These are phyloP conservation scores for Candida tammaniensis DNA, from an alignment of 805 yeast species.

Conservation along the genomic window DNA sequence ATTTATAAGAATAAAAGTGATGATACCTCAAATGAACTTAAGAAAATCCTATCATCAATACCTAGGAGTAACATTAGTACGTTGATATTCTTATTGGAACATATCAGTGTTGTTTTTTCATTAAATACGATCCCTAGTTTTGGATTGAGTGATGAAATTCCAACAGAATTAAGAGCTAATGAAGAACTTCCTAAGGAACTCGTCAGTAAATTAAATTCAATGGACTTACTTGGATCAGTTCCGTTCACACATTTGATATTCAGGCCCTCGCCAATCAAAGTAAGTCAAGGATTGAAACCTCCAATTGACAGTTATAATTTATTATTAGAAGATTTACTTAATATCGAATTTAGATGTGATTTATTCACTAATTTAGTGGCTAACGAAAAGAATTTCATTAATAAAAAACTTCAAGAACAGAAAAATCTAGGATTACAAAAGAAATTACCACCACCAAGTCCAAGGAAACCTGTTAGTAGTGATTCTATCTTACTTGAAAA, in stretches of 20 bases:
- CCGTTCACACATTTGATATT: constrained; percentile 41
- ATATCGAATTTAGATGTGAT: constrained; percentile 19
- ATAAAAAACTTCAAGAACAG: constrained; percentile 32
- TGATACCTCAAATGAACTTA: constrained; percentile 17
- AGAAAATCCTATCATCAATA: constrained; percentile 27
- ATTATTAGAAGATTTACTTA: constrained; percentile 28
- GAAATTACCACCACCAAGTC: constrained; percentile 16
- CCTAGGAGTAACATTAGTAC: constrained; percentile 41
- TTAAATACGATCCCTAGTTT: constrained; percentile 23
- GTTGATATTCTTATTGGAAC: constrained; percentile 33
- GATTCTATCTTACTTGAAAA: no score
- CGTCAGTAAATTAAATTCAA: constrained; percentile 32
- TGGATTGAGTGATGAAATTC: constrained; percentile 25
- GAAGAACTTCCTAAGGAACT: constrained; percentile 8
- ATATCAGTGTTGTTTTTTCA: constrained; percentile 23
- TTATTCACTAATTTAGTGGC: constrained; percentile 19
- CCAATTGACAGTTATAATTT: constrained; percentile 26
- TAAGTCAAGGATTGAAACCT: constrained; percentile 38
- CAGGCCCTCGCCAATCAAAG: constrained; percentile 38
- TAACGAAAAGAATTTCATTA: constrained; percentile 25
- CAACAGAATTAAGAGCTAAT: constrained; percentile 11
- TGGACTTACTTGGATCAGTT: constrained; percentile 34
- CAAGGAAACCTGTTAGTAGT: constrained; percentile 5
- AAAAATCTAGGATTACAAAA: constrained; percentile 19
- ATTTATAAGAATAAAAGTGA: constrained; percentile 10